Conservation (phyloP, 1,284 basidiomycete species). For the Moesziomyces sp. region DNA sequence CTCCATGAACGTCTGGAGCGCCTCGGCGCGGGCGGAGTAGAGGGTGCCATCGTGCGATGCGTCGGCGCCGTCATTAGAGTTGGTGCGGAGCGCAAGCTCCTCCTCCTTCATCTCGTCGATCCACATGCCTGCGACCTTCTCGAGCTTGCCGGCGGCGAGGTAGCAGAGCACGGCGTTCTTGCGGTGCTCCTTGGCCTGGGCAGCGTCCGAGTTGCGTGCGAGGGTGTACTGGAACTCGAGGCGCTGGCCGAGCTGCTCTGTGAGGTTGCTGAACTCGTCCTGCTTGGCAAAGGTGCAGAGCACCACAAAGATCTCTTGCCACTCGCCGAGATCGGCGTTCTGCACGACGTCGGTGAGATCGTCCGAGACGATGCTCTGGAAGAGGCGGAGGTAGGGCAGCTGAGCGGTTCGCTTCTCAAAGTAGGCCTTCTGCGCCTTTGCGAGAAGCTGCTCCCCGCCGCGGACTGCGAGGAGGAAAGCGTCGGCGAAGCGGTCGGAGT, state of each 20-base stretch:
- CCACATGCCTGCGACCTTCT: constrained; percentile 92
- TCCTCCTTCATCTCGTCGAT: constrained; percentile 89
- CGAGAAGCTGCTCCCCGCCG: constrained; percentile 88
- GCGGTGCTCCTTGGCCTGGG: constrained; percentile 74
- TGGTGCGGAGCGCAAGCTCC: constrained; percentile 71
- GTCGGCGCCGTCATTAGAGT: constrained; percentile 18
- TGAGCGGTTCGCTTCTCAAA: constrained; percentile 83
- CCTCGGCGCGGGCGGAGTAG: constrained; percentile 87
- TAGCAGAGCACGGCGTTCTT: constrained; percentile 89
- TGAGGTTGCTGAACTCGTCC: constrained; percentile 85
- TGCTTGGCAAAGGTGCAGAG: constrained; percentile 90
- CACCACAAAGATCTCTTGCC: constrained; percentile 97
- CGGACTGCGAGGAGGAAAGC: constrained; percentile 92
- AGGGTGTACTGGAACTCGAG: constrained; percentile 83
- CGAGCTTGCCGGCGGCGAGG: constrained; percentile 87
- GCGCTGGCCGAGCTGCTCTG: constrained; percentile 90
- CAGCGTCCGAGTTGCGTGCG: constrained; percentile 27
- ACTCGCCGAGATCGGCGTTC: constrained; percentile 92
- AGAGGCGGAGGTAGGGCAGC: constrained; percentile 89
- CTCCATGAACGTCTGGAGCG: constrained; percentile 93
- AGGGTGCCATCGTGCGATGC: constrained; percentile 42
- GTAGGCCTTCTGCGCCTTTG: constrained; percentile 90
- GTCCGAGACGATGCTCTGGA: constrained; percentile 93
- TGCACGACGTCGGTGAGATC: constrained; percentile 93
- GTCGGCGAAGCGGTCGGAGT: constrained; percentile 89